These are phyloP conservation scores for Rhizomucor pusillus DNA, from an alignment of 371 early-diverging fungal genomes.

Conservation along the genomic window DNA sequence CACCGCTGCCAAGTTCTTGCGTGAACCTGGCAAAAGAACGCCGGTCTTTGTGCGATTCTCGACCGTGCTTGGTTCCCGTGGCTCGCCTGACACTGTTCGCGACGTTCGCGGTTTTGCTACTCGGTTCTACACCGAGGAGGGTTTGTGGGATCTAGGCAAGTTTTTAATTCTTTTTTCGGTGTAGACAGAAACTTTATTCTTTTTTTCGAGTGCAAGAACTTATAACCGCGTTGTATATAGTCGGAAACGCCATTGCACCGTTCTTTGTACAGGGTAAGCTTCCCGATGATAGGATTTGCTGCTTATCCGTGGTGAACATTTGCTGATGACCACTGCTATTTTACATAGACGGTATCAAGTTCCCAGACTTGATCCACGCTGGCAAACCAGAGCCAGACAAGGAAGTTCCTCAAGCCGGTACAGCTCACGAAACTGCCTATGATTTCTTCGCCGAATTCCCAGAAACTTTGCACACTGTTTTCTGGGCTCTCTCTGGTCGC, in stretches of 20 bases:
- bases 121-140: slow-evolving; percentile 61
- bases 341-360: slow-evolving; percentile 37
- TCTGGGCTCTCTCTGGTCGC: slow-evolving; percentile 46
- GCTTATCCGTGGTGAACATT: not conserved
- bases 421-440: slow-evolving; percentile 49
- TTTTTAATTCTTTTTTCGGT: not conserved
- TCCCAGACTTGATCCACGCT: slow-evolving; percentile 52
- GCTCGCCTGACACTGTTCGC: slow-evolving; percentile 50
- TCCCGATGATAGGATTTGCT: not conserved
- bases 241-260: slow-evolving; percentile 43
- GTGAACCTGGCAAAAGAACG: slow-evolving; percentile 36
- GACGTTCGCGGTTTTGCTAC: slow-evolving; percentile 58
- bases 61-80: slow-evolving; percentile 43
- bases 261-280: slow-evolving; percentile 32
- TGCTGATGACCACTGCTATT: not conserved
- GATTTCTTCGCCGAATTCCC: slow-evolving; percentile 50
- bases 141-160: slow-evolving; percentile 41
- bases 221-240: slow-evolving; percentile 10
- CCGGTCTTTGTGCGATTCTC: slow-evolving; percentile 57
- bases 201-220: no score
- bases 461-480: slow-evolving; percentile 40
- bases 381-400: slow-evolving; percentile 47
- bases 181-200: no score
- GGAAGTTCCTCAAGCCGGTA: slow-evolving; percentile 46
- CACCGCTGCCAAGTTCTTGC: slow-evolving; percentile 43